Evolutionary conservation across 257 asterid species (phyloP), one percentile per base, ranked within the genome.

Genomic region (Solanum etuberosum): DNA sequence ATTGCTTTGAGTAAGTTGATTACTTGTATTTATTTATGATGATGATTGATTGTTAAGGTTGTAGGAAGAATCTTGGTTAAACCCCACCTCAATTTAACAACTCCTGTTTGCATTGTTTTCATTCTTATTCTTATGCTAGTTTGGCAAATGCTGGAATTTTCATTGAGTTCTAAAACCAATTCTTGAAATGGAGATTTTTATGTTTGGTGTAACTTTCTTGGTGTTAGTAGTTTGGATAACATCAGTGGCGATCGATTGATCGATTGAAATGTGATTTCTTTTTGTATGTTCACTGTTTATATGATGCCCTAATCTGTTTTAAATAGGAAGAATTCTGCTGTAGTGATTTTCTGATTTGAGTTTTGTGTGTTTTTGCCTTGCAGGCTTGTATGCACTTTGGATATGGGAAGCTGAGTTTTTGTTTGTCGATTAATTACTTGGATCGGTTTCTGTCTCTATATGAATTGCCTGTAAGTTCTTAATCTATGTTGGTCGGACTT

Each of bases 381-480:
- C 89, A 92, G 94, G 92, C 92, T 78, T 89, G 81, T 83, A 61
- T 86, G 54, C 89, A 89, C 86, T 83, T 82, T 88, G 90, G 89
- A 6, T 92, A 90, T 89, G 90, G 91, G 84, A 88, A 87, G 88
- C 77, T 87, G 61, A 83, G 88, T 27, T 61, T 90, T 80, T 89
- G 74, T 65, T 57, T 92, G 85, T 43, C 94, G 18, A 67, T 90
- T 84, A 90, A 88, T 78, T 92, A 89, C 86, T 63, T 88, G 23
- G 94, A 92, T 76, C 89, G 92, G 6, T 88, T 90, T 73, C 86
- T 92, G 42, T 89, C 94, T n/a, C 68, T 82, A 11, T 54, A 85
- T 83, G 90, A 89, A 40, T 46, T 89, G 43, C 90, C 92, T 32
- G 93, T 92, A 87, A 90, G 93, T 89, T 77, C 65, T 65, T 8